A percentile compares a stretch with the other conserved stretches of the same genome.
Conservation (phyloP, 805 yeast genomes). For the Candida argentea region DNA sequence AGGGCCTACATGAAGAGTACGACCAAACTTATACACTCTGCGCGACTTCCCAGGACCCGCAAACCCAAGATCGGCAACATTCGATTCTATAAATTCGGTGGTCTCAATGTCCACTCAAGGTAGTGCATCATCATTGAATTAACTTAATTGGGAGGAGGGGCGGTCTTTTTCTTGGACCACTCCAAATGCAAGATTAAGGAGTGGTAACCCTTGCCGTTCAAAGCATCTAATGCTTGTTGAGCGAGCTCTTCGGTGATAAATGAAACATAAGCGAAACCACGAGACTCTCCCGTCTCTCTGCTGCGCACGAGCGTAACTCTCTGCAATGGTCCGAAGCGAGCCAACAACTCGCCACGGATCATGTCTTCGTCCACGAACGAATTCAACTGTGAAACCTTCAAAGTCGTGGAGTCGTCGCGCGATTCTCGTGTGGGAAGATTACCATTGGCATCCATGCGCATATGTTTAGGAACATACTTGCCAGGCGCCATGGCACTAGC, state of each 20-base stretch:
- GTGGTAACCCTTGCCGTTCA: slow-evolving; percentile 90
- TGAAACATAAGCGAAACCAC: slow-evolving; percentile 93
- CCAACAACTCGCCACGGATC: slow-evolving; percentile 62
- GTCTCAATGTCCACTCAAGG: slow-evolving; percentile 3
- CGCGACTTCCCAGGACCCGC: too few relatives aligned
- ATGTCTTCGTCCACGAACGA: slow-evolving; percentile 74
- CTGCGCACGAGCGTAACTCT: slow-evolving; percentile 82
- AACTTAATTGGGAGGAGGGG: too few relatives aligned
- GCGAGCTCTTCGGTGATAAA: slow-evolving; percentile 63
- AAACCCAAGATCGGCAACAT: too few relatives aligned
- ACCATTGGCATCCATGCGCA: slow-evolving; percentile 35
- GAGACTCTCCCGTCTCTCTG: slow-evolving; percentile 87
- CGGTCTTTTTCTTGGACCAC: slow-evolving; percentile 37
- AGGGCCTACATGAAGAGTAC: too few relatives aligned
- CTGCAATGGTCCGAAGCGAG: slow-evolving; percentile 53
- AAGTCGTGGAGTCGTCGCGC: slow-evolving; percentile 79
- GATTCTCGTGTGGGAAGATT: slow-evolving; percentile 28
- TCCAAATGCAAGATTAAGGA: slow-evolving; percentile 57
- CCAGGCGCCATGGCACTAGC: slow-evolving; percentile 13
- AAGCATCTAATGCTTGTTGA: slow-evolving; percentile 59
- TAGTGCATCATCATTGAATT: slow-evolving; percentile 6
- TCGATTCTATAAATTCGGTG: too few relatives aligned
- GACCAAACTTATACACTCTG: too few relatives aligned
- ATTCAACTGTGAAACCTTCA: slow-evolving; percentile 87
- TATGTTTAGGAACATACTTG: slow-evolving; percentile 36